These are phyloP conservation scores for Termitomyces sp. DNA, from an alignment of 768 basidiomycete species.

Conservation along the genomic window DNA sequence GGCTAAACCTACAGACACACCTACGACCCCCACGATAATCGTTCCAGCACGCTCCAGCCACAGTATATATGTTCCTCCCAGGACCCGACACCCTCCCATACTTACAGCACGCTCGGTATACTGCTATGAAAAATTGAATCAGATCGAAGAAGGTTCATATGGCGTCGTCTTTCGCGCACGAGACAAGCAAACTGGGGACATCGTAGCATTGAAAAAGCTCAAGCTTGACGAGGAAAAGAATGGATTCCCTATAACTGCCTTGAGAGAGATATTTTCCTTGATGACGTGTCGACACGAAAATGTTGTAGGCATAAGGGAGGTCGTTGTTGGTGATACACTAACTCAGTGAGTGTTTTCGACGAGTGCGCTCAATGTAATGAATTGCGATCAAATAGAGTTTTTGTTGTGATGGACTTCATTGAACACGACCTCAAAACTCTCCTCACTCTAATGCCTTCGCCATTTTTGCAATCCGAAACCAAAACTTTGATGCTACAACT, in stretches of 20 bases:
- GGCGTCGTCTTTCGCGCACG: slow-evolving; percentile 96
- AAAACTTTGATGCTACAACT: slow-evolving; percentile 96
- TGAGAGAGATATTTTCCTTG: slow-evolving; percentile 94
- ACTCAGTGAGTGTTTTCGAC: slow-evolving; percentile 81
- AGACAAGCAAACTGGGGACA: slow-evolving; percentile 92
- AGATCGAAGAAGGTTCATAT: slow-evolving; percentile 98
- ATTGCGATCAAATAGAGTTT: slow-evolving; percentile 55
- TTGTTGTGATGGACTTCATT: slow-evolving; percentile 99
- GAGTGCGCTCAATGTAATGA: slow-evolving; percentile 26
- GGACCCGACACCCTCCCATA: slow-evolving; percentile 76
- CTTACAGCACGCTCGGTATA: slow-evolving; percentile 90
- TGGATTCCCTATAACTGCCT: slow-evolving; percentile 95
- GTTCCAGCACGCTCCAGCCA: slow-evolving; percentile 32
- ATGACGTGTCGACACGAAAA: slow-evolving; percentile 95
- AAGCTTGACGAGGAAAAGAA: slow-evolving; percentile 99
- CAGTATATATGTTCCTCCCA: slow-evolving; percentile 73
- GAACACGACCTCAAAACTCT: slow-evolving; percentile 99
- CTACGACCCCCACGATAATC: slow-evolving; percentile 15
- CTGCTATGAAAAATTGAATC: slow-evolving; percentile 90
- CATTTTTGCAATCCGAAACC: slow-evolving; percentile 97
- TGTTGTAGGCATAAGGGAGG: slow-evolving; percentile 94
- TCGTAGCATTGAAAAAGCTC: slow-evolving; percentile 96
- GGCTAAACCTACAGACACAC: slow-evolving; percentile 24
- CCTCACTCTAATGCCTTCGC: slow-evolving; percentile 90
- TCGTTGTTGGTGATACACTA: slow-evolving; percentile 96